Evolutionary conservation across 2,329 filamentous ascomycete species (phyloP).

Genomic region (Neobulgaria alba): DNA sequence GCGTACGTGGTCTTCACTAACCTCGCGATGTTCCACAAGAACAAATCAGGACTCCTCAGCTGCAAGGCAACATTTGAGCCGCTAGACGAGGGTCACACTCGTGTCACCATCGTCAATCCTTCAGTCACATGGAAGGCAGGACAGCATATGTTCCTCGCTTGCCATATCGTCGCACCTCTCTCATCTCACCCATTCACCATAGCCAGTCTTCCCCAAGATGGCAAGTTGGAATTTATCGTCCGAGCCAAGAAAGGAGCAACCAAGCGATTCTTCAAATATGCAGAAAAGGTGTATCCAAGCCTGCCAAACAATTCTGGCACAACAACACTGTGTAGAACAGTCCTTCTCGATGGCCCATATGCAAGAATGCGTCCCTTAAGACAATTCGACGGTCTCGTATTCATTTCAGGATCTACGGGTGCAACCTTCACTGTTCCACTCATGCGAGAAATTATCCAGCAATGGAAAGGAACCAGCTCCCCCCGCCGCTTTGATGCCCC

Average conservation of each 20-base stretch:
- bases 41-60: constrained; percentile 27
- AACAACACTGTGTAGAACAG: constrained; percentile 25
- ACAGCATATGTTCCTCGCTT: constrained; percentile 55
- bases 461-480: constrained; percentile 21
- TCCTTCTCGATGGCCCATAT: constrained; percentile 47
- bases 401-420: constrained; percentile 52
- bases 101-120: constrained; percentile 42
- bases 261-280: constrained; percentile 40
- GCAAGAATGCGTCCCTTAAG: constrained; percentile 41
- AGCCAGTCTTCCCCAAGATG: constrained; percentile 44
- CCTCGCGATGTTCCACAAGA: constrained; percentile 33
- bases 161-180: constrained; percentile 45
- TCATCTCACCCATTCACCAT: constrained; percentile 60
- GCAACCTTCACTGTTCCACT: constrained; percentile 83
- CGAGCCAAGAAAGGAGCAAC: constrained; percentile 46
- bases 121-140: constrained; percentile 44
- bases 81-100: constrained; percentile 45
- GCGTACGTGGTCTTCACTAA: constrained; percentile 32
- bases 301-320: constrained; percentile 15
- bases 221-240: constrained; percentile 47
- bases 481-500: neutral
- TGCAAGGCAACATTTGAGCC: constrained; percentile 38
- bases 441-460: constrained; percentile 58
- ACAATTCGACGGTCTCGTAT: constrained; percentile 52
- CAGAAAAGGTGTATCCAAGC: constrained; percentile 33